phyloP scores from a whole-genome alignment of 331 rosid species.

The Phaseolus coccineus region DNA sequence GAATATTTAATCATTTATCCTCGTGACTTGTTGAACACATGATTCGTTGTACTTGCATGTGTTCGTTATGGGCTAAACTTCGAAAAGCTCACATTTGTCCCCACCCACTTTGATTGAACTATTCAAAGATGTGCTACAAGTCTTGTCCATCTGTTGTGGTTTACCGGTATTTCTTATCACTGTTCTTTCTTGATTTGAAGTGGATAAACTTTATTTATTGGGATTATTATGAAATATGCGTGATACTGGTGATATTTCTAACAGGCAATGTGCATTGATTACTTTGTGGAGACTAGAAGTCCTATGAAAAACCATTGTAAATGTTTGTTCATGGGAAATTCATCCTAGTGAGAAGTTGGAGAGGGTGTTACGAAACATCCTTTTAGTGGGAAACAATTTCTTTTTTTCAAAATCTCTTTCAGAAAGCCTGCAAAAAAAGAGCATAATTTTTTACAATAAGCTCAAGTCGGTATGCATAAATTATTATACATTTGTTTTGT shows the following conservation, averaged over 20 bases:
- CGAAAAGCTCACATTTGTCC: slow-evolving; percentile 9
- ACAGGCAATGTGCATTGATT: slow-evolving; percentile 19
- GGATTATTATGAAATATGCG: slow-evolving; percentile 1
- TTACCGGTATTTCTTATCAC: not conserved
- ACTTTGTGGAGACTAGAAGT: not conserved
- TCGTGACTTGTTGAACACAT: not conserved
- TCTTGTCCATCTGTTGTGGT: slow-evolving; percentile 22
- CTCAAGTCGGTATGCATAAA: not conserved
- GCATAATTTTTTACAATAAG: not conserved
- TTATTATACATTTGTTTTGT: not conserved
- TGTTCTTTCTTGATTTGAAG: slow-evolving; percentile 14
- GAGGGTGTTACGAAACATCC: not conserved
- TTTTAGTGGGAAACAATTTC: not conserved
- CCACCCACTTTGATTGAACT: slow-evolving; percentile 35
- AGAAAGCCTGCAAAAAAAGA: not conserved
- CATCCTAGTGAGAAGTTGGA: not conserved
- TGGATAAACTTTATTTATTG: not conserved
- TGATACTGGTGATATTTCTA: not conserved
- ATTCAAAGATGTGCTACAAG: not conserved
- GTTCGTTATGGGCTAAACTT: not conserved
- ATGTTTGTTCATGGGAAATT: slow-evolving; percentile 16
- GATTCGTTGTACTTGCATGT: not conserved
- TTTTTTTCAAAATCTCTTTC: not conserved
- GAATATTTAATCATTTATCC: not conserved
- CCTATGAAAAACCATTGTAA: not conserved